These are phyloP conservation scores for Xylariaceae sp. DNA, from an alignment of 2,329 filamentous ascomycete species.

Conservation along the genomic window DNA sequence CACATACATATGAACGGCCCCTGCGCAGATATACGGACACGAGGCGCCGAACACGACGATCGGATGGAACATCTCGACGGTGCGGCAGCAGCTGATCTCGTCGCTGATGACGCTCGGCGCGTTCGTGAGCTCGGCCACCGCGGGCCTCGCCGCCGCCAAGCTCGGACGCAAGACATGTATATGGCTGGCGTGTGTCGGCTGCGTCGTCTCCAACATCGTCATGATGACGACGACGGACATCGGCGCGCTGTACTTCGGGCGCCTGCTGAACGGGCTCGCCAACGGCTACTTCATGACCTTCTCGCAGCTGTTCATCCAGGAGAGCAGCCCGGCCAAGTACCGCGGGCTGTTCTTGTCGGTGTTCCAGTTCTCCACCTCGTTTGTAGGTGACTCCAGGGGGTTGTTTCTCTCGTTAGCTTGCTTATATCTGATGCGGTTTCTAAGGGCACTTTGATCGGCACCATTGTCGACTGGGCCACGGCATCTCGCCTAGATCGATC, in stretches of 20 bases:
- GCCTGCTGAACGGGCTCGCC: constrained; percentile 57
- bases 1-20: neutral
- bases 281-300: constrained; percentile 63
- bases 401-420: neutral
- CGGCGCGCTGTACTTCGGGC: constrained; percentile 56
- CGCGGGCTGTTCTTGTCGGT: constrained; percentile 50
- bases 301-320: constrained; percentile 53
- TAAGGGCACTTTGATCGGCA: constrained; percentile 47
- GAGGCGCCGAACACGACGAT: constrained; percentile 38
- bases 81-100: constrained; percentile 41
- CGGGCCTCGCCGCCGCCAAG: constrained; percentile 34
- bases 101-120: constrained; percentile 42
- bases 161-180: constrained; percentile 49
- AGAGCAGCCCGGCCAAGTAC: constrained; percentile 50
- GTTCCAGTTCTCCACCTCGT: constrained; percentile 52
- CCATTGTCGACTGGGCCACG: constrained; percentile 44
- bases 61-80: constrained; percentile 48
- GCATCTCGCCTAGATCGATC: constrained; percentile 36
- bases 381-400: constrained; percentile 35
- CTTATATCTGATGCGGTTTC: neutral
- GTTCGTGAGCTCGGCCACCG: constrained; percentile 38
- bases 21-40: constrained; percentile 43
- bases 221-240: constrained; percentile 61
- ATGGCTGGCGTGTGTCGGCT: constrained; percentile 51
- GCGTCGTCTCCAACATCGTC: constrained; percentile 54